These are phyloP conservation scores for Xylaria arbuscula DNA, from an alignment of 2,329 filamentous ascomycete species.

Conservation along the genomic window DNA sequence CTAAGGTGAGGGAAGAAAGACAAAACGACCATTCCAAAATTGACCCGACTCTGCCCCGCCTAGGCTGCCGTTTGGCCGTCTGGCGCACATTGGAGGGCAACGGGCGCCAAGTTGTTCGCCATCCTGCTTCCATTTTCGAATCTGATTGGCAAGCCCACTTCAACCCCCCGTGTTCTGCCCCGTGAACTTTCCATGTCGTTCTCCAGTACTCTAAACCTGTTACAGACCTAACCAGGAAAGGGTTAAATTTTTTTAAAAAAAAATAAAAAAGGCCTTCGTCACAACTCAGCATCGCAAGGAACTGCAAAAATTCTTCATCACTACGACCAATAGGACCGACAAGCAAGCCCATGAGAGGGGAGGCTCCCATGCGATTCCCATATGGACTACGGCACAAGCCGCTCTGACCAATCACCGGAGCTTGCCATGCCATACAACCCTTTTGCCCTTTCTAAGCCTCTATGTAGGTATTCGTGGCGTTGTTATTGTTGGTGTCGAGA, in stretches of 20 bases:
- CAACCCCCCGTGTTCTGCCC: slow-evolving; percentile 4
- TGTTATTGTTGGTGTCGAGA: not conserved
- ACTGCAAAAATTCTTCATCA: not conserved
- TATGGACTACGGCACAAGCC: slow-evolving; percentile 5
- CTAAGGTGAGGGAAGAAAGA: not conserved
- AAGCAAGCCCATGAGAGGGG: slow-evolving; percentile 12
- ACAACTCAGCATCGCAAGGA: not conserved
- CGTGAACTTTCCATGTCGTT: not conserved
- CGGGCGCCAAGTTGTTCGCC: slow-evolving; percentile 21
- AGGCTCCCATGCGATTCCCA: slow-evolving; percentile 12
- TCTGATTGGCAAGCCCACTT: slow-evolving; percentile 23
- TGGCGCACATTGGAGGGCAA: not conserved
- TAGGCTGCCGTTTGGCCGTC: not conserved
- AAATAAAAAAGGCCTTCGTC: slow-evolving; percentile 15
- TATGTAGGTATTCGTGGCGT: not conserved
- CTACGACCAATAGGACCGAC: not conserved
- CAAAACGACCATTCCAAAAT: not conserved
- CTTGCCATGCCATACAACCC: slow-evolving; percentile 15
- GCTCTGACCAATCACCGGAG: slow-evolving; percentile 16
- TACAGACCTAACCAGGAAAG: not conserved
- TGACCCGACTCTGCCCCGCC: not conserved
- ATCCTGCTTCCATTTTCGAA: slow-evolving; percentile 18
- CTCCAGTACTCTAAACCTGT: not conserved
- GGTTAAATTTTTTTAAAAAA: no score
- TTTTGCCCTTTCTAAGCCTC: slow-evolving; percentile 25